Percentiles rank a stretch among this genome's conserved stretches.
Conservation (phyloP, 2,329 filamentous ascomycete species). For the Hypoxylon sp. region DNA sequence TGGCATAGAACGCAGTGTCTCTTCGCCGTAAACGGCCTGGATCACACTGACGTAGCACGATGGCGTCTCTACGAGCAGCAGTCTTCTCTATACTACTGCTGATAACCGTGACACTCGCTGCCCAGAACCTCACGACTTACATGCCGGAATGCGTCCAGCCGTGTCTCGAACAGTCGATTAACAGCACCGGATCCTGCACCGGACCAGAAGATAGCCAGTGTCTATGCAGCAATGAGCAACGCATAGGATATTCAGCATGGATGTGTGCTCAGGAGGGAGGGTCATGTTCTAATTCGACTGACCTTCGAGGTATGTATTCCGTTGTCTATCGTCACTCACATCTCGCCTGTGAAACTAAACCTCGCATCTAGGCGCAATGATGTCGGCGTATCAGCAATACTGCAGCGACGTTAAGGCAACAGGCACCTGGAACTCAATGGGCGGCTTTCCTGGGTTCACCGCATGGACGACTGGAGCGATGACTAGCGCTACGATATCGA, state of each 20-base stretch:
- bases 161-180: constrained; percentile 41
- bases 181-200: constrained; percentile 32
- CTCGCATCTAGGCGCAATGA: constrained; percentile 10
- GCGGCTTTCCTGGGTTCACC: not conserved
- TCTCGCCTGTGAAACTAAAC: not conserved
- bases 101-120: constrained; percentile 9
- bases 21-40: constrained; percentile 1
- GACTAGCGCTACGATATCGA: not conserved
- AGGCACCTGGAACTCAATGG: not conserved
- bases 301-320: constrained; percentile 21
- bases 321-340: not conserved
- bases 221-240: constrained; percentile 41
- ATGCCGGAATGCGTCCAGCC: constrained; percentile 45
- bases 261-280: constrained; percentile 24
- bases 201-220: constrained; percentile 44
- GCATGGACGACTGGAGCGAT: not conserved
- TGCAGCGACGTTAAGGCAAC: constrained; percentile 30
- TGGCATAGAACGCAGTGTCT: constrained; percentile 10
- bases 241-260: constrained; percentile 30
- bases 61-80: constrained; percentile 22
- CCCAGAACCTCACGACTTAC: constrained; percentile 45
- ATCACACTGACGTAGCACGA: constrained; percentile 18
- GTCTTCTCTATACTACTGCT: not conserved
- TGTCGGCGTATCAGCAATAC: constrained; percentile 15
- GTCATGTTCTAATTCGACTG: constrained; percentile 22